Percentiles rank a stretch among this genome's conserved stretches.
These are phyloP conservation scores for Auricularia heimuer DNA, from an alignment of 768 basidiomycete genomes.

Conservation along the genomic window DNA sequence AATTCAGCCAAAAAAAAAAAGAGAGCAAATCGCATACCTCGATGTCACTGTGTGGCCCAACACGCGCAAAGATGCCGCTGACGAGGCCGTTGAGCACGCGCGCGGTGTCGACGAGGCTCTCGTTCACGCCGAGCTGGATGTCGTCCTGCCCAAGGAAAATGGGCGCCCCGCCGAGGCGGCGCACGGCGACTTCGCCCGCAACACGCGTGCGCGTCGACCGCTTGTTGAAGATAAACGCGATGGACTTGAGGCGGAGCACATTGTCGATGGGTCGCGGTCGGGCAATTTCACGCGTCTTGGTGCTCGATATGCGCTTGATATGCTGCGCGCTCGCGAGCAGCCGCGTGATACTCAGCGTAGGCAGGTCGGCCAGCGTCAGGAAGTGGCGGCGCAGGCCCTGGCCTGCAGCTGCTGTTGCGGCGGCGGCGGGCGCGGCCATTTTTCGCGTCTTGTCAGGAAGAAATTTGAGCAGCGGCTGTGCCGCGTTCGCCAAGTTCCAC, in stretches of 20 bases:
- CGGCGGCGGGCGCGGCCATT: not conserved
- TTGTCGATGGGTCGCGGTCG: not conserved
- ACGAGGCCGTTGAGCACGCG: conserved; percentile 90
- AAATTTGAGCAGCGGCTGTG: no score
- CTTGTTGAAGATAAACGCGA: conserved; percentile 88
- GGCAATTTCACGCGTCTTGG: not conserved
- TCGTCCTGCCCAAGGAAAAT: conserved; percentile 85
- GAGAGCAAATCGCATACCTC: conserved; percentile 48
- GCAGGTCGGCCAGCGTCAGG: not conserved
- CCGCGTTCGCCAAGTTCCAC: no score
- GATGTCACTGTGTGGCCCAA: conserved; percentile 85
- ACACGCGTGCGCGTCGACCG: conserved; percentile 88
- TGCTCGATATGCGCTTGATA: not conserved
- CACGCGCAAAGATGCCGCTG: conserved; percentile 93
- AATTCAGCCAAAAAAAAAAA: not conserved
- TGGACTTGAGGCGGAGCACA: conserved; percentile 60
- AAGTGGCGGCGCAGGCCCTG: not conserved
- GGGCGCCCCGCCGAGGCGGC: conserved; percentile 75
- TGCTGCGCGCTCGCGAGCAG: not conserved
- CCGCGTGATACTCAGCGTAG: not conserved
- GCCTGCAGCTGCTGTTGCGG: not conserved
- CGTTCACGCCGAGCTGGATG: conserved; percentile 95
- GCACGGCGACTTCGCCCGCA: conserved; percentile 72
- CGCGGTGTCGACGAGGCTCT: conserved; percentile 73
- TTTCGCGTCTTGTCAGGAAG: not conserved